Evolutionary conservation across 768 basidiomycete species (phyloP).

Genomic region (Rhodotorula paludigena): DNA sequence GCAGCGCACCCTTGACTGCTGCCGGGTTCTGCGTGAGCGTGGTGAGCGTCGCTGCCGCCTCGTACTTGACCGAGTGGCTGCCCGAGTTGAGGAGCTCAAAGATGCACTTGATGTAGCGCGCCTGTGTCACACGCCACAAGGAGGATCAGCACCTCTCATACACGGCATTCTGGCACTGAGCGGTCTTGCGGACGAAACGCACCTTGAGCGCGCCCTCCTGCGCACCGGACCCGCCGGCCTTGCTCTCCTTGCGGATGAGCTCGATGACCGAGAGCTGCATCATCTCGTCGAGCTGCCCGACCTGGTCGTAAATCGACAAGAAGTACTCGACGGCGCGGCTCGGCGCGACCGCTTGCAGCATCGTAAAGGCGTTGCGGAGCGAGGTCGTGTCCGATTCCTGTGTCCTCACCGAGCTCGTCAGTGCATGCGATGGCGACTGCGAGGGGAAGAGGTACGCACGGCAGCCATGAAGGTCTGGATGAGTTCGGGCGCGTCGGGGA

Average conservation of each 20-base stretch:
- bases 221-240: conserved; percentile 47
- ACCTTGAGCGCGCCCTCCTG: conserved; percentile 65
- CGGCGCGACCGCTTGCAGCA: conserved; percentile 72
- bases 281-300: conserved; percentile 76
- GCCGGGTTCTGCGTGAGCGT: conserved; percentile 90
- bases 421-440: neutral
- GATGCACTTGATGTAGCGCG: conserved; percentile 89
- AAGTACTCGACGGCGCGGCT: conserved; percentile 89
- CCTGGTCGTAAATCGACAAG: conserved; percentile 73
- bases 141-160: neutral
- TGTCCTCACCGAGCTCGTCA: neutral
- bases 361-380: conserved; percentile 95
- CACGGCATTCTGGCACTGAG: neutral
- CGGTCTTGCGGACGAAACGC: neutral
- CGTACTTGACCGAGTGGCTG: conserved; percentile 93
- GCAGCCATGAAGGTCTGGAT: conserved; percentile 93
- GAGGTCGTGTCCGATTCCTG: conserved; percentile 88
- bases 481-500: conserved; percentile 92
- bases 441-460: conserved; percentile 41
- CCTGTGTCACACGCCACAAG: conserved; percentile 6
- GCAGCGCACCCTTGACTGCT: conserved; percentile 74
- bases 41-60: conserved; percentile 91
- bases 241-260: conserved; percentile 82
- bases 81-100: conserved; percentile 84
- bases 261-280: conserved; percentile 96